Base-by-base conservation (phyloP, 805 yeast genomes). In the Wickerhamiella sorbophila region DNA sequence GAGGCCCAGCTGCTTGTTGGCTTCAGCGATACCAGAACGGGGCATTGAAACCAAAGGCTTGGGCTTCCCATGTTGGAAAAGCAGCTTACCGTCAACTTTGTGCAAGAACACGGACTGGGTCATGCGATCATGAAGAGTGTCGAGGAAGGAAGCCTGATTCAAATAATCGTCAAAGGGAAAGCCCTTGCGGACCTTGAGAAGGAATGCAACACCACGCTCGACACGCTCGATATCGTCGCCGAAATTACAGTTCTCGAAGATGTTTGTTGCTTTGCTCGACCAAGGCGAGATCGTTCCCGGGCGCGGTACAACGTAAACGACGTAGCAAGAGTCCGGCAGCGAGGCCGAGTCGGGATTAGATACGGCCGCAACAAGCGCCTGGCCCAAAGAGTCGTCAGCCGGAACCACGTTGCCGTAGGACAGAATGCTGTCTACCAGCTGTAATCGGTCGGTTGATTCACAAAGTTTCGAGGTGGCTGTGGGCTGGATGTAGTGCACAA, bases 251-350 rank as follows among this genome's bases (percentile, higher is more conserved):
- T 83, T 94, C 43, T 77, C 74, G 40, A 87, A 73, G 51, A 91
- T 91, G 63, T 91, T 88, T 33, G 98, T 87, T 21, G 99, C 99
- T 65, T 91, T 91, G 12, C 97, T 87, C 8, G 95, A 84, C 99
- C 99, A 91, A 27, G 98, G 97, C 20, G 97, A 87, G 50, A 91
- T 88, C 10, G 98, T 91, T 47, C 98, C 98, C 5, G 86, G 67
- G 61, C 97, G 75, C 35, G 99, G 98, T 40, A 86, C 69, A 40
- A 91, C 70, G 58, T 94, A 72, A 37, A 88, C 63, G 49, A 86
- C 64, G 47, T 74, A 71, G 26, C 75, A 64, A 38, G 54, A 48
- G 33, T 56, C 57, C 10, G 62, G 60, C 35, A 53, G 35, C 22
- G 41, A 34, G 5, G 44, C 41, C 31, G 58, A 52, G 18, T 55